Evolutionary conservation across 768 basidiomycete genomes (phyloP).

Genomic region (Royoungia palumana): DNA sequence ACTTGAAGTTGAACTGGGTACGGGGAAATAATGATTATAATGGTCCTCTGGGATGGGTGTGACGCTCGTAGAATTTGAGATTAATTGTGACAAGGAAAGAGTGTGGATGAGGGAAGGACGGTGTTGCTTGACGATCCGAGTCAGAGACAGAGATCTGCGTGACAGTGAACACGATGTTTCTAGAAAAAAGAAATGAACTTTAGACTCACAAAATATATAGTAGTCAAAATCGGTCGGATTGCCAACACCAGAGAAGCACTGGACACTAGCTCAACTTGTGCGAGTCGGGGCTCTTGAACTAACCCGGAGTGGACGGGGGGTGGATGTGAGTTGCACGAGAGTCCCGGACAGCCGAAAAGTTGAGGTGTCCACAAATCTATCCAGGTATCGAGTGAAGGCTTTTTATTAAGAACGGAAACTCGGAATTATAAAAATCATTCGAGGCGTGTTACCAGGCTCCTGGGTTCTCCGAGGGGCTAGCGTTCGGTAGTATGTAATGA

Average conservation of each 20-base stretch:
- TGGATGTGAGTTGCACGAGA: background rate
- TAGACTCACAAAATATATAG: constrained; percentile 1
- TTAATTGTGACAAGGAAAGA: background rate
- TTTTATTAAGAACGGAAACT: constrained; percentile 10
- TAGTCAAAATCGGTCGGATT: background rate
- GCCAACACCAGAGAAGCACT: background rate
- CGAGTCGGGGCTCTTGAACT: too few relatives aligned
- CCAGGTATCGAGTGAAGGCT: background rate
- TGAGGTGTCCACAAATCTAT: constrained; percentile 1
- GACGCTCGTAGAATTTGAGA: background rate
- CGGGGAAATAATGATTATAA: background rate
- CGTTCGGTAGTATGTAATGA: too few relatives aligned
- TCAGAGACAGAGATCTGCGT: background rate
- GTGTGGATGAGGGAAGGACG: background rate
- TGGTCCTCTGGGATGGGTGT: background rate
- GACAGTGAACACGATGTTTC: background rate
- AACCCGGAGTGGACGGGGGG: background rate
- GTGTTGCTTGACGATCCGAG: background rate
- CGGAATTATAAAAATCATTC: background rate
- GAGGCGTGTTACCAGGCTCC: background rate
- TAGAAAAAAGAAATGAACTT: background rate
- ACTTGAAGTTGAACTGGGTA: background rate
- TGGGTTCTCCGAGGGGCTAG: background rate
- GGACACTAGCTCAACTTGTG: background rate
- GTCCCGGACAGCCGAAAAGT: background rate